These are phyloP conservation scores for Iberis pinnata DNA, from an alignment of 345 rosid genomes.

Conservation along the genomic window DNA sequence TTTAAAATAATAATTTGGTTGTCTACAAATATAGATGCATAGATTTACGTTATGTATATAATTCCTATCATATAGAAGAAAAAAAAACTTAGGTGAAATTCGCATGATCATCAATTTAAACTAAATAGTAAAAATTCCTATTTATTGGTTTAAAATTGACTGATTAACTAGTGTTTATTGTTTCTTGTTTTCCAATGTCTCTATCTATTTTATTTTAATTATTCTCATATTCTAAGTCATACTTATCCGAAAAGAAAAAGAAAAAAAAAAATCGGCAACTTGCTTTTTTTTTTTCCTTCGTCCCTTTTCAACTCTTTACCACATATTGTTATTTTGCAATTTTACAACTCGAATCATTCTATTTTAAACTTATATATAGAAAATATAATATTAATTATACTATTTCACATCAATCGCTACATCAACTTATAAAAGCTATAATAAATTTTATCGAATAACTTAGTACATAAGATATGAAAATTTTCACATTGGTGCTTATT, in stretches of 20 bases:
- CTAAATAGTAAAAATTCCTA: background rate
- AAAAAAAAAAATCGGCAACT: constrained; percentile 15
- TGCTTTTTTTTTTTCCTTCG: constrained; percentile 2
- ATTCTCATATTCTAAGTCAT: constrained; percentile 20
- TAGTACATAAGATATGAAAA: background rate
- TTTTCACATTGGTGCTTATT: background rate
- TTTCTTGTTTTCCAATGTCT: constrained; percentile 8
- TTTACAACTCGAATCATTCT: constrained; percentile 20
- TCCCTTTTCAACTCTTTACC: constrained; percentile 17
- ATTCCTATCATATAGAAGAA: too few species aligned
- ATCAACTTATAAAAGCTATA: too few species aligned
- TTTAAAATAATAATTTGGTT: too few species aligned
- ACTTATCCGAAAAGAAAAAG: constrained; percentile 24
- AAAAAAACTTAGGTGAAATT: too few species aligned
- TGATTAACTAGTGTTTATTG: constrained; percentile 8
- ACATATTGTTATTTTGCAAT: constrained; percentile 18
- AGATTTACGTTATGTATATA: too few species aligned
- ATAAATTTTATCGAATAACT: background rate
- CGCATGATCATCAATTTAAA: constrained; percentile 9
- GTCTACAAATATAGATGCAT: too few species aligned
- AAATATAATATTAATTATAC: background rate
- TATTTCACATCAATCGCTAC: background rate
- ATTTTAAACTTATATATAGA: constrained; percentile 14
- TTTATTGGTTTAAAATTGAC: constrained; percentile 7
- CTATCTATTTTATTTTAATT: constrained; percentile 17